Conservation (phyloP, 805 yeast species). For the Wickerhamiella domercqiae region DNA sequence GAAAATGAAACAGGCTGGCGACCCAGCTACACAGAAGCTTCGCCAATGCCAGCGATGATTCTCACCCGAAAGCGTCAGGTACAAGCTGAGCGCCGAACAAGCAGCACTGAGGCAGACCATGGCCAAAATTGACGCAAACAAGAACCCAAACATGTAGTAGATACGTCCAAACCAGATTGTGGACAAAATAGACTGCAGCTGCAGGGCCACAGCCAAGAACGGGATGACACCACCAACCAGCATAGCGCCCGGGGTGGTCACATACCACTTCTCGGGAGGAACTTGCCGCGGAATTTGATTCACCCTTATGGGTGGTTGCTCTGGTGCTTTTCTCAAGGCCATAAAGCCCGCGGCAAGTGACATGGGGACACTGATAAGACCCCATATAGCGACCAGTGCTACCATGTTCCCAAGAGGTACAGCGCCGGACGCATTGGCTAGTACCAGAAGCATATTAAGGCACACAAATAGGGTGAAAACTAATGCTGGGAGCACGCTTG, state of each 20-base stretch:
- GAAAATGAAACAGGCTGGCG: conserved; percentile 73
- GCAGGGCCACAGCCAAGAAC: conserved; percentile 87
- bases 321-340: conserved; percentile 46
- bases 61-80: conserved; percentile 75
- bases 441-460: conserved; percentile 68
- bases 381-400: conserved; percentile 74
- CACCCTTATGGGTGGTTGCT: conserved; percentile 67
- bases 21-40: conserved; percentile 72
- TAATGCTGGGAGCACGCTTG: conserved; percentile 68
- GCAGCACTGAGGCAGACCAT: conserved; percentile 69
- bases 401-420: conserved; percentile 83
- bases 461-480: conserved; percentile 48
- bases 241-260: conserved; percentile 50
- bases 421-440: conserved; percentile 78
- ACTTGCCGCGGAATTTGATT: conserved; percentile 95
- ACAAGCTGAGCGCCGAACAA: conserved; percentile 65
- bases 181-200: conserved; percentile 79
- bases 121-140: conserved; percentile 73
- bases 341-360: conserved; percentile 70
- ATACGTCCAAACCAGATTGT: conserved; percentile 89
- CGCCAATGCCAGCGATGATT: conserved; percentile 98
- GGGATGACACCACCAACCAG: conserved; percentile 82
- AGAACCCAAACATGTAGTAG: conserved; percentile 94
- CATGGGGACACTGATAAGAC: conserved; percentile 67
- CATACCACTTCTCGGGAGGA: conserved; percentile 78